These are phyloP conservation scores for Pythium aphanidermatum DNA, from an alignment of 352 stramenopile genomes.

Conservation along the genomic window DNA sequence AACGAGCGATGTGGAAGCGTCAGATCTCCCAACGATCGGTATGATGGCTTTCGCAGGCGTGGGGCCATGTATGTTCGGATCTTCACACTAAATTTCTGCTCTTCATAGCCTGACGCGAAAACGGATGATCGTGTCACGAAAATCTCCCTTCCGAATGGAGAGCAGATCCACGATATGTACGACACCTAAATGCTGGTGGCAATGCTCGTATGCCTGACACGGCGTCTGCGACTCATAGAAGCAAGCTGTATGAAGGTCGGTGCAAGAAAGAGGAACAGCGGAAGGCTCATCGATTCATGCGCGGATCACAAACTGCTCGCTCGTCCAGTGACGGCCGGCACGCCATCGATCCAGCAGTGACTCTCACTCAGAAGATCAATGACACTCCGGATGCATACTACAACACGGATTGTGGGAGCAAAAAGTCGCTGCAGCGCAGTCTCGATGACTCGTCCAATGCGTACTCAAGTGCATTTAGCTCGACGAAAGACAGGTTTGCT, in stretches of 20 bases:
- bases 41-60: background rate
- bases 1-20: conserved; percentile 66
- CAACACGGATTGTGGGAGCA: conserved; percentile 55
- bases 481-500: conserved; percentile 56
- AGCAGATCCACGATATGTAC: conserved; percentile 73
- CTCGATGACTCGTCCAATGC: conserved; percentile 44
- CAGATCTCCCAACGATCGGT: conserved; percentile 29
- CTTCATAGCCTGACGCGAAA: conserved; percentile 6
- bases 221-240: no score
- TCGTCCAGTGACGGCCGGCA: conserved; percentile 24
- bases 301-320: conserved; percentile 26
- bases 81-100: no score
- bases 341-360: conserved; percentile 40
- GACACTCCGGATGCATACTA: conserved; percentile 48
- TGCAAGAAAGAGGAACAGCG: conserved; percentile 63
- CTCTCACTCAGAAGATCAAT: conserved; percentile 35
- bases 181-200: background rate
- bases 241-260: conserved; percentile 57
- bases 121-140: conserved; percentile 19
- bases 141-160: conserved; percentile 54
- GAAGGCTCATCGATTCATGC: conserved; percentile 46
- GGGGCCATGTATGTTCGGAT: no score
- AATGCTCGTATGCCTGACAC: background rate
- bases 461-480: conserved; percentile 49
- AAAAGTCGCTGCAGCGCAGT: conserved; percentile 48